phyloP scores from a whole-genome alignment of 768 basidiomycete genomes.

The Boletellus ananiceps region DNA sequence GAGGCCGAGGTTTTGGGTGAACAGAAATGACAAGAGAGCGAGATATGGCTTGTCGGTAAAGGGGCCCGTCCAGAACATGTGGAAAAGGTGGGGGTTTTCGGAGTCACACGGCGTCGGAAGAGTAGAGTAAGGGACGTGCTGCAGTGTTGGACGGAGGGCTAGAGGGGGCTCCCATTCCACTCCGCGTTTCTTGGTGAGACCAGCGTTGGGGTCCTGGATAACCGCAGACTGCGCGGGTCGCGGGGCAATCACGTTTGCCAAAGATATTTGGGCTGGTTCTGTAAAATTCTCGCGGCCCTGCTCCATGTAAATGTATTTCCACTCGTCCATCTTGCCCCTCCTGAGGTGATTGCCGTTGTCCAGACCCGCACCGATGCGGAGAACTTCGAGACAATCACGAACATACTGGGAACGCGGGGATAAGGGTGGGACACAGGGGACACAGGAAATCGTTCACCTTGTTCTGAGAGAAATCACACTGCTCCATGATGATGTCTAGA shows the following conservation, averaged over 20 bases:
- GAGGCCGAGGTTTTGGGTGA: conserved; percentile 89
- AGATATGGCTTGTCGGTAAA: conserved; percentile 99
- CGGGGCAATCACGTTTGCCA: conserved; percentile 30
- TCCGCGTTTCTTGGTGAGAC: conserved; percentile 53
- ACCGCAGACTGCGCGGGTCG: conserved; percentile 27
- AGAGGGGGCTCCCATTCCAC: conserved; percentile 56
- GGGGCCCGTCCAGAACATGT: conserved; percentile 99
- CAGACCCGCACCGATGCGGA: conserved; percentile 85
- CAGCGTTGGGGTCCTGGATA: conserved; percentile 46
- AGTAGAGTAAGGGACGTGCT: conserved; percentile 54
- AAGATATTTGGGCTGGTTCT: conserved; percentile 30
- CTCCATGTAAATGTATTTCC: conserved; percentile 88
- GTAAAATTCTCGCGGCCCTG: conserved; percentile 40
- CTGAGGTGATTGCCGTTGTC: conserved; percentile 76
- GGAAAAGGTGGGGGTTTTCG: conserved; percentile 84
- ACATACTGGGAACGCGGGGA: conserved; percentile 60
- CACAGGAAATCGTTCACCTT: conserved; percentile 44
- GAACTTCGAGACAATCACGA: conserved; percentile 93
- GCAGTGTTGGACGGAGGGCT: conserved; percentile 44
- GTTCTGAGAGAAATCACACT: conserved; percentile 83
- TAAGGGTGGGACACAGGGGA: conserved; percentile 7
- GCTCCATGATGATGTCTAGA: conserved; percentile 83
- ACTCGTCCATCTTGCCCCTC: conserved; percentile 72
- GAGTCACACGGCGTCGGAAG: conserved; percentile 70
- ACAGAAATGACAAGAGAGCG: conserved; percentile 90